Evolutionary conservation across 805 yeast genomes (phyloP).

Genomic region (Brettanomyces sp.): DNA sequence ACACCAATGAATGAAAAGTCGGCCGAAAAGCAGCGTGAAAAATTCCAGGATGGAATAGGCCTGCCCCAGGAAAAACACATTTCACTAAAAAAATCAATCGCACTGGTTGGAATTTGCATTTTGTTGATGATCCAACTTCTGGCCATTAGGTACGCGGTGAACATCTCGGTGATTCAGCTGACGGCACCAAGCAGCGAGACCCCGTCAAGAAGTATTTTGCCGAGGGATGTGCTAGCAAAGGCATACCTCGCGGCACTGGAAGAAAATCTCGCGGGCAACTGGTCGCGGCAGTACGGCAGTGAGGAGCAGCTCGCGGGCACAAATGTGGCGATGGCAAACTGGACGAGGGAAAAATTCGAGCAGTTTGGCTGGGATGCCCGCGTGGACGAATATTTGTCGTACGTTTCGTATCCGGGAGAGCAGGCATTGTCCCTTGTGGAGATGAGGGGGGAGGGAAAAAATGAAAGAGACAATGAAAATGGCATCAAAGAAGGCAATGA

Average conservation of each 20-base stretch:
- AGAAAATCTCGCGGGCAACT: slow-evolving; percentile 36
- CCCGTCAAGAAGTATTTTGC: not conserved
- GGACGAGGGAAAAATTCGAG: slow-evolving; percentile 48
- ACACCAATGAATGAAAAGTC: no score
- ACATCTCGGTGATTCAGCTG: not conserved
- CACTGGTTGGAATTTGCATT: not conserved
- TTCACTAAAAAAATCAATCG: not conserved
- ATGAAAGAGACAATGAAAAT: slow-evolving; percentile 11
- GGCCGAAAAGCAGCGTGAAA: no score
- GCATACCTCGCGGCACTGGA: slow-evolving; percentile 19
- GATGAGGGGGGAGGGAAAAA: no score
- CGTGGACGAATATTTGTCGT: slow-evolving; percentile 52
- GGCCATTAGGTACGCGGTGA: not conserved
- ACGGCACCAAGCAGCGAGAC: not conserved
- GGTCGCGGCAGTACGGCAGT: slow-evolving; percentile 44
- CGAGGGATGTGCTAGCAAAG: not conserved
- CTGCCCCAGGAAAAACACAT: no score
- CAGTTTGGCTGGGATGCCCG: slow-evolving; percentile 48
- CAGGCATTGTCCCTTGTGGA: slow-evolving; percentile 35
- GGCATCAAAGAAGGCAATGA: not conserved
- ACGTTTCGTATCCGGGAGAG: slow-evolving; percentile 52
- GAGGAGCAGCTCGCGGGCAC: slow-evolving; percentile 54
- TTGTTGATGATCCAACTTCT: not conserved
- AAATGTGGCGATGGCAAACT: slow-evolving; percentile 39
- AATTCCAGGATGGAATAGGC: no score